Evolutionary conservation across 1,284 basidiomycete genomes (phyloP).

Genomic region (Ceraceosorus bombacis): DNA sequence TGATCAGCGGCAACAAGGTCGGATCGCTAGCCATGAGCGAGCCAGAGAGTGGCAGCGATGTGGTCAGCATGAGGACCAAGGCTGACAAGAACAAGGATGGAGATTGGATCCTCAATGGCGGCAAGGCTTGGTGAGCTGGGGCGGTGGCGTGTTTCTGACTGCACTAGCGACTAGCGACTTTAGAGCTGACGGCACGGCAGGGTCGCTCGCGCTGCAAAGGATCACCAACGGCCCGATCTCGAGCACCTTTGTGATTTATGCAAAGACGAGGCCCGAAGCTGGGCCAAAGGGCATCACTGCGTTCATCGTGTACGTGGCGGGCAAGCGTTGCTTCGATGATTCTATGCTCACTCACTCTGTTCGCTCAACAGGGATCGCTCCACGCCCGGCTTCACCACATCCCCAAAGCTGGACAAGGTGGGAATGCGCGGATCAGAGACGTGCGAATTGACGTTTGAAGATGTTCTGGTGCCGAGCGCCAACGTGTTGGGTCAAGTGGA

Average conservation of each 20-base stretch:
- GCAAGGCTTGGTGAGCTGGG: conserved; percentile 69
- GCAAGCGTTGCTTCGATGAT: too few relatives aligned
- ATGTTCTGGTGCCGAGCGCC: conserved; percentile 74
- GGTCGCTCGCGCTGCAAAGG: conserved; percentile 1
- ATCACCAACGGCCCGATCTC: conserved; percentile 91
- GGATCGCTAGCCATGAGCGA: conserved; percentile 92
- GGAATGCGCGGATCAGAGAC: conserved; percentile 95
- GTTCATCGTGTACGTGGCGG: conserved; percentile 60
- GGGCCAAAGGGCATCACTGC: conserved; percentile 84
- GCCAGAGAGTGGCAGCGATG: conserved; percentile 80
- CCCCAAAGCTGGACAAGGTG: conserved; percentile 86
- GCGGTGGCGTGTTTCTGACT: too few relatives aligned
- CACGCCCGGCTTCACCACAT: conserved; percentile 76
- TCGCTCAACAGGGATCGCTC: conserved; percentile 55
- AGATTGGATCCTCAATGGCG: conserved; percentile 61
- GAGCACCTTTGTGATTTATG: conserved; percentile 84
- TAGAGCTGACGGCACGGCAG: background rate
- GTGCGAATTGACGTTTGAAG: conserved; percentile 84
- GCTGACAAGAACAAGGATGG: conserved; percentile 65
- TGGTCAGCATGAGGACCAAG: conserved; percentile 77
- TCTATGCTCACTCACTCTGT: too few relatives aligned
- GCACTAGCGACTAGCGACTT: background rate
- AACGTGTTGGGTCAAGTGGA: conserved; percentile 76
- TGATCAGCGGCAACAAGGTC: conserved; percentile 72
- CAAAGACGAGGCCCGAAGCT: conserved; percentile 71